phyloP scores from a whole-genome alignment of 2,329 filamentous ascomycete species.

The Hortaea sp. region DNA sequence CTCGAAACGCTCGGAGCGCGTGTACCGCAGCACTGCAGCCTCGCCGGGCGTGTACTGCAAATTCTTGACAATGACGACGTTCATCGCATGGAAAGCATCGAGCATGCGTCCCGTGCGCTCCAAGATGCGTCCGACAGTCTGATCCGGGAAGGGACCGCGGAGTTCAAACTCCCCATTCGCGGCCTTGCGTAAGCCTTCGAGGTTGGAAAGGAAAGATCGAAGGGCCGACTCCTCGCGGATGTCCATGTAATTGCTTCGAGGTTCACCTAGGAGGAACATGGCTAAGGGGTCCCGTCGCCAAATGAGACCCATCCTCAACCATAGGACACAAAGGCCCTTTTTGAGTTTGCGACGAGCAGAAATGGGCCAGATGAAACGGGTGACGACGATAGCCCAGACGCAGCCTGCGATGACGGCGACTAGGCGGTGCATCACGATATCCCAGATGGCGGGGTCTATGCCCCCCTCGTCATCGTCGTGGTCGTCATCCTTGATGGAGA shows the following conservation, averaged over 20 bases:
- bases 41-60: constrained; percentile 68
- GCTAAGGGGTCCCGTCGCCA: constrained; percentile 91
- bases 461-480: constrained; percentile 82
- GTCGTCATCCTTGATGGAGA: constrained; percentile 67
- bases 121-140: constrained; percentile 63
- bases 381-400: constrained; percentile 85
- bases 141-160: constrained; percentile 72
- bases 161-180: constrained; percentile 84
- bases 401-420: constrained; percentile 78
- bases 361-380: constrained; percentile 85
- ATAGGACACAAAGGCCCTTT: constrained; percentile 79
- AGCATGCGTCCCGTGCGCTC: constrained; percentile 73
- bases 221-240: constrained; percentile 80
- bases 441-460: constrained; percentile 68
- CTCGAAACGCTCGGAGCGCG: constrained; percentile 64
- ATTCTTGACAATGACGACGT: constrained; percentile 77
- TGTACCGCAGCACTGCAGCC: constrained; percentile 68
- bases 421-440: constrained; percentile 81
- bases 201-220: constrained; percentile 63
- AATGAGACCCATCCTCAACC: constrained; percentile 87
- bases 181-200: constrained; percentile 62
- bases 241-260: constrained; percentile 57
- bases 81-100: constrained; percentile 94
- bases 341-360: constrained; percentile 81
- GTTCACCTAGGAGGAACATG: constrained; percentile 43